These are phyloP conservation scores for Saprolegnia diclina DNA, from an alignment of 352 stramenopile species.

Conservation along the genomic window DNA sequence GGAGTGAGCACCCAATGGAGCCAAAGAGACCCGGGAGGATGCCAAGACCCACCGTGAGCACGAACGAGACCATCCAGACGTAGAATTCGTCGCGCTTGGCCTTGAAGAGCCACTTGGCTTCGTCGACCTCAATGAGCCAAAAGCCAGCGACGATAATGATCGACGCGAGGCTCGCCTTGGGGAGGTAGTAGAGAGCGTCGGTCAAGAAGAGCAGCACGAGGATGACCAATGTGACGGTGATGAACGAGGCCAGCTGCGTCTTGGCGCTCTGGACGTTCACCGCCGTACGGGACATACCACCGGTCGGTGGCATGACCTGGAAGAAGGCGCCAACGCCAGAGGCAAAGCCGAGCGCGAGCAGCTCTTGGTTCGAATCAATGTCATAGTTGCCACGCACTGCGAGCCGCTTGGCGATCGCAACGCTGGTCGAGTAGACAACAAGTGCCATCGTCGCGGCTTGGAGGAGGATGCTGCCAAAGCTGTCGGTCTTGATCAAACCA, in stretches of 20 bases:
- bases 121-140: constrained; percentile 80
- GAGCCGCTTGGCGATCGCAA: constrained; percentile 84
- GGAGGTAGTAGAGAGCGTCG: constrained; percentile 82
- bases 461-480: constrained; percentile 53
- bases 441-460: constrained; percentile 76
- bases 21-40: constrained; percentile 46
- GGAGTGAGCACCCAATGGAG: constrained; percentile 51
- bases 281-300: constrained; percentile 84
- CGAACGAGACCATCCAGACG: constrained; percentile 51
- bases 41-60: constrained; percentile 42
- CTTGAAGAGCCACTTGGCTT: constrained; percentile 77
- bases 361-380: constrained; percentile 82
- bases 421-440: constrained; percentile 91
- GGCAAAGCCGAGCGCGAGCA: constrained; percentile 86
- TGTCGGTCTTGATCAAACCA: constrained; percentile 44
- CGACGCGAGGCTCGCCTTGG: constrained; percentile 73
- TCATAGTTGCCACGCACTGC: constrained; percentile 75
- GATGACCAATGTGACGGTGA: constrained; percentile 84
- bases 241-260: constrained; percentile 83
- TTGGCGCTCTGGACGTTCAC: constrained; percentile 88
- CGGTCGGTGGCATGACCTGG: constrained; percentile 84
- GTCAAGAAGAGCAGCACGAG: constrained; percentile 87
- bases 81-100: constrained; percentile 56
- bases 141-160: constrained; percentile 89
- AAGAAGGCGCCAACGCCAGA: constrained; percentile 88